Evolutionary conservation across 139 green algal genomes (phyloP).

Genomic region (Micractinium sp.): DNA sequence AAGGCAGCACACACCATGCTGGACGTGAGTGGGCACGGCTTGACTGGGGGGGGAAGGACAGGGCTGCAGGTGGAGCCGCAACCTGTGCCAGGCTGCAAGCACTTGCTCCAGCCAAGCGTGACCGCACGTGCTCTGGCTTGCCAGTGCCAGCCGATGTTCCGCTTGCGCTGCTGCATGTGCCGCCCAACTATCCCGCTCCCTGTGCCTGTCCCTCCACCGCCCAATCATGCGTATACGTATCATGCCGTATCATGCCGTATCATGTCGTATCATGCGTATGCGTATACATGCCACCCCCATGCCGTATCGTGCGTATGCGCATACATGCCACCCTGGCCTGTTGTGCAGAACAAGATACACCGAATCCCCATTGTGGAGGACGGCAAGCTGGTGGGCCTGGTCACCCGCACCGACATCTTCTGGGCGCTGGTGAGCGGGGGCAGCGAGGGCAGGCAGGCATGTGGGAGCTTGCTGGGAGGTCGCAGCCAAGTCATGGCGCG

Average conservation of each 20-base stretch:
- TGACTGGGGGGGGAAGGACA: background rate
- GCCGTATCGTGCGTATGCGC: too few species aligned
- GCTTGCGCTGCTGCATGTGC: background rate
- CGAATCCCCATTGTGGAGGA: constrained; percentile 56
- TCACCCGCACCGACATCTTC: constrained; percentile 64
- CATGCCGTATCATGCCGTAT: background rate
- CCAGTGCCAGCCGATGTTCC: too few species aligned
- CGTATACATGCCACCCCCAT: background rate
- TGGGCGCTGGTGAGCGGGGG: constrained; percentile 30
- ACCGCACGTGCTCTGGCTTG: too few species aligned
- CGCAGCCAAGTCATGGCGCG: too few species aligned
- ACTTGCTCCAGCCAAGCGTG: background rate
- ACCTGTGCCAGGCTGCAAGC: background rate
- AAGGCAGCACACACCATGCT: constrained; percentile 23
- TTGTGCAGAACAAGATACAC: constrained; percentile 60
- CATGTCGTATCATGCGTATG: too few species aligned
- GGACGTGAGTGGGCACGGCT: background rate
- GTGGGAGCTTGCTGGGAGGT: too few species aligned
- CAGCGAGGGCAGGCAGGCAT: background rate
- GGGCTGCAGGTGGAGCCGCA: background rate
- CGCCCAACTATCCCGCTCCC: background rate
- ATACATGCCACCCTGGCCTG: background rate
- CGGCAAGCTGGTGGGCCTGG: constrained; percentile 49
- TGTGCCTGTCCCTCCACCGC: background rate
- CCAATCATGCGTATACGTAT: too few species aligned